Base-by-base conservation (phyloP, 2,329 filamentous ascomycete species). In the Furcasterigmium furcatum region DNA sequence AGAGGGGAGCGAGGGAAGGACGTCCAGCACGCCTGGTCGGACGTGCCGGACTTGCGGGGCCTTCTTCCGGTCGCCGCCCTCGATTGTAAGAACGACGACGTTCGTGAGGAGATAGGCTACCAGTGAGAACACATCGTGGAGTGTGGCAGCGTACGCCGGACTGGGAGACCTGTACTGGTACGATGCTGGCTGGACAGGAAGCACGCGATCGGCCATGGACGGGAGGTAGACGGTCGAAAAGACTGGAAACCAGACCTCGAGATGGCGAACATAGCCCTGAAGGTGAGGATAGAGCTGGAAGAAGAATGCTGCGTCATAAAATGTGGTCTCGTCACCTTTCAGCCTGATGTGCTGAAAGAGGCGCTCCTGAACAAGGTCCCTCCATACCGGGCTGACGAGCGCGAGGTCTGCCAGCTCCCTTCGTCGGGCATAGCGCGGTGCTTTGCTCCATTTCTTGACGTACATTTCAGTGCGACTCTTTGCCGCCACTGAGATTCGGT, bases 161-260 rank as follows among this genome's bases (percentile, higher is more conserved):
- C 14, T 18, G 9, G 16, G n/a, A 12, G 16, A 14, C n/a, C n/a
- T 6, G 12, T 10, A 18, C 34, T 19, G 34, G 34, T 18, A 18
- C 8, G 34, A 12, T 16, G n/a, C 18, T 12, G 16, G 34, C 34
- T 36, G 34, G 24, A 27, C 24, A 7, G 24, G 24, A 27, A 27
- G 24, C 24, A 27, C 7, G 12, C 24, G 24, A 12, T 27, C 24
- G 24, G 24, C 7, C 24, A 27, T 27, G 7, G 24, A 27, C 7
- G 24, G 24, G 24, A 27, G 7, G 24, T 27, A 27, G 12, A 27
- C 24, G 24, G 24, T 7, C 52, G 84, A 77, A 55, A 86, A 90
- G 34, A 89, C 85, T 4, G 87, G 86, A 50, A 90, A 87, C 85
- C 86, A 90, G 35, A 89, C 74, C 63, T 90, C 86, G 48, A 89